Base-by-base conservation (phyloP, 2,329 filamentous ascomycete genomes). In the Fusarium zealandicum region DNA sequence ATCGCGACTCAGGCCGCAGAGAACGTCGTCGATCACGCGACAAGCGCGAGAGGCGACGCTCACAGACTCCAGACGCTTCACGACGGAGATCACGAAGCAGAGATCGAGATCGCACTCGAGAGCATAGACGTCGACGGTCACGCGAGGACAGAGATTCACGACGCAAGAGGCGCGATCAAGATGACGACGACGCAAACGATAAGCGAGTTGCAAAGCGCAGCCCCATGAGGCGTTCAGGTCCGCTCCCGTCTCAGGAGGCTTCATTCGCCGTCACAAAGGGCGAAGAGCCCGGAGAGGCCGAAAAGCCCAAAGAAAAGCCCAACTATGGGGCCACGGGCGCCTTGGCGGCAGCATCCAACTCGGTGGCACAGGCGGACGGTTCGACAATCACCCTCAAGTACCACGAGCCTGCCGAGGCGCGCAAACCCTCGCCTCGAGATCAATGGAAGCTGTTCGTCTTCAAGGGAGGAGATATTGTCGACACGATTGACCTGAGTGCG, bases 401-500 rank as follows among this genome's bases (percentile, higher is more conserved):
- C 74, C 90, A 97, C 76, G 95, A 99, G 75, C 95, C 95, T 2
- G 78, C 91, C 10, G 95, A 99, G 77, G 91, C 93, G 42, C 89
- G 95, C 54, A 96, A 96, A 66, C 91, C 95, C 0, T 82, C 93
- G 0, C 70, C 88, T 1, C 88, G 86, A 48, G 87, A 95, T 64
- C 78, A 85, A 51, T 99, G 93, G 93, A 90, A 90, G 55, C 79
- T 99, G 40, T 98, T 96, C 71, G 84, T 97, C 17, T 99, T 99
- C 82, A 96, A 96, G 70, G 90, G 86, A 10, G 74, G 82, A 22
- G 90, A 92, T 51, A 81, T 96, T 3, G 73, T 96, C 28, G 92
- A 96, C 69, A 96, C 91, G 1, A 81, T 97, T 17, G 86, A 92
- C 53, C 80, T 99, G 41, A 82, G 83, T 52, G 76, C 80, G 50